These are phyloP conservation scores for Cladosporium velox DNA, from an alignment of 2,329 filamentous ascomycete species.

Conservation along the genomic window DNA sequence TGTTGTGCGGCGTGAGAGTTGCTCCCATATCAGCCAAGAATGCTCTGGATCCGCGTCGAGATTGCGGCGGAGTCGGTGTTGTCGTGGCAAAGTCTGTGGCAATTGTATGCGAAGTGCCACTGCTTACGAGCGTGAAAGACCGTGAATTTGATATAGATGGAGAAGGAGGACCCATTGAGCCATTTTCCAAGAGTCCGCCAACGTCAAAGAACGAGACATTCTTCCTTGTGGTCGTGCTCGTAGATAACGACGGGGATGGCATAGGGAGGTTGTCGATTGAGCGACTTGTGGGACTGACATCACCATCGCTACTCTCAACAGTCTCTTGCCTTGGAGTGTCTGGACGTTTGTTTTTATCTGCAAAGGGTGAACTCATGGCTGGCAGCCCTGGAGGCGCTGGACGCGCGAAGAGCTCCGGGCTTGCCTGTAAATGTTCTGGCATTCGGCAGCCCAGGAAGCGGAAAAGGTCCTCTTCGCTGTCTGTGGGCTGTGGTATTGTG, in stretches of 20 bases:
- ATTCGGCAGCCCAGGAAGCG: conserved; percentile 73
- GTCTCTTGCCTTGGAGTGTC: conserved; percentile 9
- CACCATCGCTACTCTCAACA: conserved; percentile 10
- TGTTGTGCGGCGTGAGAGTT: conserved; percentile 25
- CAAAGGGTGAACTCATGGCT: conserved; percentile 28
- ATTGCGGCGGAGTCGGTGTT: conserved; percentile 21
- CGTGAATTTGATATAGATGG: conserved; percentile 25
- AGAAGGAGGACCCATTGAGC: conserved; percentile 33
- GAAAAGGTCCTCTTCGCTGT: conserved; percentile 89
- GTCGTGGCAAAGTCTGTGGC: conserved; percentile 45
- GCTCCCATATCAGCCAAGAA: conserved; percentile 38
- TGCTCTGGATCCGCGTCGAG: conserved; percentile 34
- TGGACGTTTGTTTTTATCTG: neutral
- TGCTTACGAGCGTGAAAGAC: conserved; percentile 66
- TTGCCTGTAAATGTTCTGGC: conserved; percentile 49
- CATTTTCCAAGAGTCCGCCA: conserved; percentile 69
- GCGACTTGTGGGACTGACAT: conserved; percentile 1
- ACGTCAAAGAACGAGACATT: conserved; percentile 81
- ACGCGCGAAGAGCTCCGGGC: conserved; percentile 35
- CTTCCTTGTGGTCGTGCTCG: conserved; percentile 18
- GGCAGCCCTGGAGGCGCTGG: conserved; percentile 45
- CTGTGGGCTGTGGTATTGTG: conserved; percentile 70
- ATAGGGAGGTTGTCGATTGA: conserved; percentile 16
- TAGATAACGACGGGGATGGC: conserved; percentile 25
- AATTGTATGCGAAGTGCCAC: conserved; percentile 35